These are phyloP conservation scores for Pichiaceae sp. DNA, from an alignment of 1,139 yeast species.

Conservation along the genomic window DNA sequence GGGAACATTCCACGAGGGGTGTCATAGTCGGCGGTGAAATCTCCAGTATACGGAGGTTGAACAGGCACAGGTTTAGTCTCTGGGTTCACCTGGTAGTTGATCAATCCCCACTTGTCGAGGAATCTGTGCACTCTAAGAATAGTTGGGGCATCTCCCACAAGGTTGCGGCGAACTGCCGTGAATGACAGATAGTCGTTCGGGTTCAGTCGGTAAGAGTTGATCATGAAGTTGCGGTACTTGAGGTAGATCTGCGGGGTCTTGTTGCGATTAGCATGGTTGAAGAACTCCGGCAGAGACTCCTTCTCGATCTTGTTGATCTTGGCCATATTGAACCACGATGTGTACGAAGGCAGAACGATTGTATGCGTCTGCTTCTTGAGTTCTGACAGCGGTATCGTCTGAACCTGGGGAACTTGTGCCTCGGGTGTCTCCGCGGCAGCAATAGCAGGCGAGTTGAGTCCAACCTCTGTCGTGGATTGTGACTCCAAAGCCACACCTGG, in stretches of 20 bases:
- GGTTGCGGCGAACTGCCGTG: constrained; percentile 88
- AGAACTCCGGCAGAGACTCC: constrained; percentile 87
- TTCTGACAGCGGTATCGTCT: constrained; percentile 10
- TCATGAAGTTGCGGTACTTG: constrained; percentile 88
- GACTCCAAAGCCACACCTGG: neutral
- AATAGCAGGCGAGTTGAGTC: too few species aligned
- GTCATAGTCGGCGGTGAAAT: constrained; percentile 63
- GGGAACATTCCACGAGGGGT: constrained; percentile 95
- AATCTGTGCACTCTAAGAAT: constrained; percentile 85
- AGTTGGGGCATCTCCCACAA: constrained; percentile 95
- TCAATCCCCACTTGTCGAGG: constrained; percentile 91
- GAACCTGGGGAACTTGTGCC: too few species aligned
- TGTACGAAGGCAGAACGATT: constrained; percentile 87
- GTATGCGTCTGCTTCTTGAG: constrained; percentile 63
- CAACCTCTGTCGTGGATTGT: too few species aligned
- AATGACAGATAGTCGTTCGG: constrained; percentile 90
- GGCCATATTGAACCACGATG: constrained; percentile 80
- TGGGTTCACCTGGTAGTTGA: constrained; percentile 84
- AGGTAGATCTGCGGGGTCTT: constrained; percentile 85
- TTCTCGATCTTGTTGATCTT: constrained; percentile 56
- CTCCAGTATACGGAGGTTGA: constrained; percentile 69
- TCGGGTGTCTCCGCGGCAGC: too few species aligned
- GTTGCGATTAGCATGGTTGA: constrained; percentile 52
- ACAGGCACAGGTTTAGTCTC: constrained; percentile 57
- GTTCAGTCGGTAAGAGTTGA: constrained; percentile 83